Evolutionary conservation across 2,329 filamentous ascomycete species (phyloP).

Genomic region (Aspergillus flavus): DNA sequence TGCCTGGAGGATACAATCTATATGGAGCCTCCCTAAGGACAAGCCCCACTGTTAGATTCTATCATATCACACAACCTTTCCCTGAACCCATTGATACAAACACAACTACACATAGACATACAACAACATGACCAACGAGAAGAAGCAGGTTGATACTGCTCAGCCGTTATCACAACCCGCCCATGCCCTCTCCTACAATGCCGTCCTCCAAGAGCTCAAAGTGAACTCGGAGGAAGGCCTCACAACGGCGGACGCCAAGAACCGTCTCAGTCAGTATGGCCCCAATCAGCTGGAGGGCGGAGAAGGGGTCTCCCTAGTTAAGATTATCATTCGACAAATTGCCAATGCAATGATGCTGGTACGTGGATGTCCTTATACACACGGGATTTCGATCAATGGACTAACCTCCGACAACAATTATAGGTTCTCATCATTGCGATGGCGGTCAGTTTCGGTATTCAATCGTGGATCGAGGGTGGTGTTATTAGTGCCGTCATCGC

Average conservation of each 20-base stretch:
- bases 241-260: slow-evolving; percentile 55
- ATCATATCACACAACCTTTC: background rate
- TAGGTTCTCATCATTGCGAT: slow-evolving; percentile 78
- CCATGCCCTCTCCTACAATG: slow-evolving; percentile 60
- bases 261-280: slow-evolving; percentile 60
- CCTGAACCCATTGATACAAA: slow-evolving; percentile 6
- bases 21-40: slow-evolving; percentile 34
- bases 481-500: slow-evolving; percentile 62
- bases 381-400: background rate
- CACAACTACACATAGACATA: slow-evolving; percentile 7
- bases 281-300: slow-evolving; percentile 68
- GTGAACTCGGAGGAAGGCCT: slow-evolving; percentile 63
- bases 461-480: slow-evolving; percentile 62
- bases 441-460: slow-evolving; percentile 62
- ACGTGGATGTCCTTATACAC: slow-evolving; percentile 20
- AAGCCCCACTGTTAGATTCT: slow-evolving; percentile 13
- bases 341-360: slow-evolving; percentile 72
- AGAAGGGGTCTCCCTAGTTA: slow-evolving; percentile 67
- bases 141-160: slow-evolving; percentile 37
- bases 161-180: slow-evolving; percentile 62
- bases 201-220: slow-evolving; percentile 58
- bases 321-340: slow-evolving; percentile 67
- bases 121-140: slow-evolving; percentile 1
- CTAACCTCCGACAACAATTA: slow-evolving; percentile 20
- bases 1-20: slow-evolving; percentile 34